Percentiles rank a stretch among this genome's conserved stretches.
Conservation (phyloP, 2,329 filamentous ascomycete species). For the Rhinocladiella mackenziei region DNA sequence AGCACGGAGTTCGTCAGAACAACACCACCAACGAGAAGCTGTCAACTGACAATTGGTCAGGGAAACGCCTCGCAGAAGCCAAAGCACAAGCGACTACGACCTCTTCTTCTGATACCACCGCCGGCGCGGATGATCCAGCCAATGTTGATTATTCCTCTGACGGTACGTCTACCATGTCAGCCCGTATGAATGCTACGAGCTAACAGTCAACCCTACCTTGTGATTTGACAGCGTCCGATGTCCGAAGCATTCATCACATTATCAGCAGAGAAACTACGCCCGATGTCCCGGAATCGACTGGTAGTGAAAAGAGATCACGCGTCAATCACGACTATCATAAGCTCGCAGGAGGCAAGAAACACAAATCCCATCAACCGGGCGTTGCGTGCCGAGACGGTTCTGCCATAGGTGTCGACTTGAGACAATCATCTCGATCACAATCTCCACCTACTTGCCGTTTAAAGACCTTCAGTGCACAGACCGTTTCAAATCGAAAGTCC, state of each 20-base stretch:
- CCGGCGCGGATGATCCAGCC: constrained; percentile 20
- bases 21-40: neutral
- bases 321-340: constrained; percentile 1
- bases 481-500: neutral
- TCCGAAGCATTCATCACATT: constrained; percentile 7
- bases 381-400: no score
- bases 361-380: no score
- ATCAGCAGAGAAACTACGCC: neutral
- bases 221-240: constrained; percentile 14
- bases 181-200: neutral
- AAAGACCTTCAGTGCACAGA: neutral
- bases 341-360: constrained; percentile 4
- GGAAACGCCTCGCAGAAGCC: constrained; percentile 13
- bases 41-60: constrained; percentile 2
- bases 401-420: no score
- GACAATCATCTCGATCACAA: no score
- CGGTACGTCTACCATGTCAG: neutral
- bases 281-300: neutral
- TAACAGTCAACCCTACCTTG: neutral
- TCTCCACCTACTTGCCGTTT: neutral
- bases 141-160: constrained; percentile 1
- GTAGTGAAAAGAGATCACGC: no score
- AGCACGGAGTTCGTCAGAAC: constrained; percentile 34
- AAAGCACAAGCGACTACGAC: no score
- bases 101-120: no score